Base-by-base conservation (phyloP, 176 grass and related monocot genomes). In the Oropetium thomaeum region DNA sequence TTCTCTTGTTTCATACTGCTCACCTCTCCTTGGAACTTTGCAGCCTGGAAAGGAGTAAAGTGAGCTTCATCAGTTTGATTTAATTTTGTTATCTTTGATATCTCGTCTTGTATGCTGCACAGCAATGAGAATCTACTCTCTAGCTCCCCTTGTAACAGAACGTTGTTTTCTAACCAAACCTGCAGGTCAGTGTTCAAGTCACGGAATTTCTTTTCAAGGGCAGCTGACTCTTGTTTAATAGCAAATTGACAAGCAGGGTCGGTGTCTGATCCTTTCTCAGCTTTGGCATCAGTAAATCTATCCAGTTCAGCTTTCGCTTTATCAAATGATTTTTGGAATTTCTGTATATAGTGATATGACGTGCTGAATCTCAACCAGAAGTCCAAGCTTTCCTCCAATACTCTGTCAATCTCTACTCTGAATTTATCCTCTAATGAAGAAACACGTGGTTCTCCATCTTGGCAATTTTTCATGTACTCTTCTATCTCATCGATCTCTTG, bases 281-380 rank as follows among this genome's bases (percentile, higher is more conserved):
- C 59, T 51, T 81, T 72, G 2, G 34, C 39, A 75, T 81, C 73
- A 27, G 73, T 81, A 58, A 81, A 61, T 62, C 81, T 87, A 62
- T 78, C 77, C 67, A 87, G 49, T 51, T 87, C 68, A 19, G 55
- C 44, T 86, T 93, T 77, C 11, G 42, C 37, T 53, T 74, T 83
- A 52, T 89, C 81, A 70, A 93, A 93, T 66, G 66, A 37, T 61
- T 39, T 87, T 77, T 93, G 87, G 65, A 87, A 86, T 20, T 87
- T 65, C 19, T 77, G 73, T 33, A 89, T 84, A 84, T 93, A 69
- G 62, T 81, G 90, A 61, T 89, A 93, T 8, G 86, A 89, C 75
- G 83, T 87, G 74, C 76, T 89, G 29, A 93, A 93, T 48, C 90
- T 84, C 74, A 93, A 81, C 90, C 90, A 93, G 63, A 93, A 93